Percentiles rank a stretch among this genome's conserved stretches.
Evolutionary conservation across 2,329 filamentous ascomycete species (phyloP).

Genomic region (Fusarium duplospermum): DNA sequence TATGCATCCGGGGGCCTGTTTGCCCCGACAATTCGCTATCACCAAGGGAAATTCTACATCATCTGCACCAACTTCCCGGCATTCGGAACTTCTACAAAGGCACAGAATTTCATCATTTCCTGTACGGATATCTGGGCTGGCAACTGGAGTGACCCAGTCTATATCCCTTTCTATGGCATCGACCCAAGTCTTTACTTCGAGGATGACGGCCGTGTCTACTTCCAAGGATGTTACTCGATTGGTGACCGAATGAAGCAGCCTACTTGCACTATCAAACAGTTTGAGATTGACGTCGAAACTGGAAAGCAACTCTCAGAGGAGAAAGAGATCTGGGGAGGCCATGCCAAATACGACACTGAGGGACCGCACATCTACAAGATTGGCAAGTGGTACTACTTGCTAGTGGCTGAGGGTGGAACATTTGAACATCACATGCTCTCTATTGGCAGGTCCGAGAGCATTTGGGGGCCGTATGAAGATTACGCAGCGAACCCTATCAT

Average conservation of each 20-base stretch:
- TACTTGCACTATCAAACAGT: slow-evolving; percentile 39
- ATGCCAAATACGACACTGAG: slow-evolving; percentile 39
- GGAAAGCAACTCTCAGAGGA: slow-evolving; percentile 36
- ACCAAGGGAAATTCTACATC: slow-evolving; percentile 42
- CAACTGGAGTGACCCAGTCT: slow-evolving; percentile 47
- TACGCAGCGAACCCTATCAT: slow-evolving; percentile 49
- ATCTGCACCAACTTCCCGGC: slow-evolving; percentile 40
- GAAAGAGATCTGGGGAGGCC: slow-evolving; percentile 28
- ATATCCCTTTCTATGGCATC: slow-evolving; percentile 54
- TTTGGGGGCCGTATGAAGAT: slow-evolving; percentile 47
- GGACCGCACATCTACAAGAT: slow-evolving; percentile 57
- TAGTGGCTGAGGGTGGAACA: slow-evolving; percentile 58
- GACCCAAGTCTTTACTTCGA: slow-evolving; percentile 59
- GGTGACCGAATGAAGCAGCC: slow-evolving; percentile 13
- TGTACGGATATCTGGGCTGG: slow-evolving; percentile 39
- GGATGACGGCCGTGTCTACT: slow-evolving; percentile 47
- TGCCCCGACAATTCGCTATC: slow-evolving; percentile 40
- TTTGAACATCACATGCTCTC: slow-evolving; percentile 43
- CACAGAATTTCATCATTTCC: slow-evolving; percentile 39
- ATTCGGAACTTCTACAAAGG: background rate
- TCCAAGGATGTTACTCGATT: slow-evolving; percentile 34
- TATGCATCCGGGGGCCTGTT: slow-evolving; percentile 32
- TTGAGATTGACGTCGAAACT: slow-evolving; percentile 37
- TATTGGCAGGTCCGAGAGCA: slow-evolving; percentile 32
- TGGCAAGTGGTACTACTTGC: slow-evolving; percentile 56